Conservation (phyloP, 2,329 filamentous ascomycete species). For the Coniochaeta sp. region DNA sequence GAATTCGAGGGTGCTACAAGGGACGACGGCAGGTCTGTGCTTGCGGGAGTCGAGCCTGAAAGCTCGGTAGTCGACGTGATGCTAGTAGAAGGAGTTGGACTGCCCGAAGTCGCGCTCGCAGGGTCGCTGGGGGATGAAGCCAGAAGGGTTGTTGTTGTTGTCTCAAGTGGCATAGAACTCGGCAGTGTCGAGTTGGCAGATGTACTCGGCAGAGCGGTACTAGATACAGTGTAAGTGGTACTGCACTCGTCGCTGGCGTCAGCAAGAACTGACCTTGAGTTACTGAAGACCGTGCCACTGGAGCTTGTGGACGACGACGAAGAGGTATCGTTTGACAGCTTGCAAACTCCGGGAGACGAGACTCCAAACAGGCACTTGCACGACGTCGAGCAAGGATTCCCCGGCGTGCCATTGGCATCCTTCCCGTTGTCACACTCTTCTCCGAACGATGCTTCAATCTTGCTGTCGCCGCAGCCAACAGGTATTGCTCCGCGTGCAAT, state of each 20-base stretch:
- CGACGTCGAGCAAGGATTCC: conserved; percentile 27
- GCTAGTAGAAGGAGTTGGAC: neutral
- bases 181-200: neutral
- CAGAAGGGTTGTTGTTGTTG: neutral
- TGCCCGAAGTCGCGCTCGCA: neutral
- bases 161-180: neutral
- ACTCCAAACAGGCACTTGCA: conserved; percentile 27
- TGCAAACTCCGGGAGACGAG: conserved; percentile 17
- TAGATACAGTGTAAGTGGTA: neutral
- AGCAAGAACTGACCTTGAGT: conserved; percentile 8
- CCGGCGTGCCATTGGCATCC: conserved; percentile 19
- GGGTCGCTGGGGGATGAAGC: neutral
- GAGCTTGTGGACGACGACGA: conserved; percentile 9
- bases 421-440: conserved; percentile 33
- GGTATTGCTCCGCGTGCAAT: conserved; percentile 32
- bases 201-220: neutral
- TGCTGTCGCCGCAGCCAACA: conserved; percentile 30
- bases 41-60: neutral
- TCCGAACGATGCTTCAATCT: conserved; percentile 21
- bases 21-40: neutral
- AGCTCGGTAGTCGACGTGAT: neutral
- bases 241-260: neutral
- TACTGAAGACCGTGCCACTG: conserved; percentile 7
- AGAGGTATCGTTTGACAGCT: conserved; percentile 5
- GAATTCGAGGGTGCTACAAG: neutral